Evolutionary conservation across 2,329 filamentous ascomycete species (phyloP), one percentile per base, ranked within the genome.

Genomic region (Colletotrichum camelliae): DNA sequence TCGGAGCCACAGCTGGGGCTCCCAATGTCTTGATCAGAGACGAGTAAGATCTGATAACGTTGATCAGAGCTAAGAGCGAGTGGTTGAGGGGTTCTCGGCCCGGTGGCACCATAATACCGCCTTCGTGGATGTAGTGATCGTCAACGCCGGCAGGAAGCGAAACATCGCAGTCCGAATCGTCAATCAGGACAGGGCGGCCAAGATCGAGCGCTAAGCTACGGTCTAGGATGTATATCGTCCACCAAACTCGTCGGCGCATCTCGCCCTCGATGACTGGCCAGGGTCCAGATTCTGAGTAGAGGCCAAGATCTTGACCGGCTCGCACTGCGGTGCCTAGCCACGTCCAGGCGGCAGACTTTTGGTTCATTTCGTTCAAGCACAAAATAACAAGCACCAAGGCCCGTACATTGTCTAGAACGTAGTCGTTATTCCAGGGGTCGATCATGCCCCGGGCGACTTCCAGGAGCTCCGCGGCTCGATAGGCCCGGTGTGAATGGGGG

Each of bases 201-300:
- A 96, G 89, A 82, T 98, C 96, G 15, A 98, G 87, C 0, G 95
- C 93, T 66, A 97, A 87, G 31, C 94, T 90, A 77, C 96, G 92
- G 85, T 99, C 97, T 86, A 96, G 92, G 60, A 95, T 92, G 84
- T 98, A 98, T 72, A 98, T 91, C 16, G 95, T 92, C 96, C 97
- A 99, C 96, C 96, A 99, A 4, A 97, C 91, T 71, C 96, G 90
- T 76, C 94, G 92, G 70, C 96, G 92, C 92, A 96, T 96, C 84
- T 98, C 96, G 13, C 91, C 91, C 80, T 98, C 96, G 16, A 98
- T 87, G 1, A 92, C 89, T 3, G 94, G 90, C 89, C 93, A 95
- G 1, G 93, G 89, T 1, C 93, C 93, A 2, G 91, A 91, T 80
- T 98, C 95, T 8, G 91, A 87, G 80, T 98, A 93, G 12, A 98